A percentile compares a stretch with the other conserved stretches of the same genome.
phyloP scores from a whole-genome alignment of 192 early-diverging fungal species.

The Podochytrium sp. region DNA sequence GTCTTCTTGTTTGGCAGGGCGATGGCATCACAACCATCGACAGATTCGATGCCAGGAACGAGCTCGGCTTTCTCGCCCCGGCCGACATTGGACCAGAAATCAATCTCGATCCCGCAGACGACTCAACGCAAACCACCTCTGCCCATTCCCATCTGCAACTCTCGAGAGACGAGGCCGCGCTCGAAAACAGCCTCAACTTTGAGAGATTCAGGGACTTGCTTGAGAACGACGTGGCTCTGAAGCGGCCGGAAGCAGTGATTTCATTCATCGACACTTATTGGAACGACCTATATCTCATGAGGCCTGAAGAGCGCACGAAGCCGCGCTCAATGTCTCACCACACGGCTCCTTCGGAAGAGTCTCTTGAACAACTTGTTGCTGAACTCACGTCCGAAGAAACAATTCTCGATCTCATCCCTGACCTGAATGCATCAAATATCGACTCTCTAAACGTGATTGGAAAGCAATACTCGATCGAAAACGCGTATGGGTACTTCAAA shows the following conservation, averaged over 20 bases:
- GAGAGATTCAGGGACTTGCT: slow-evolving; percentile 19
- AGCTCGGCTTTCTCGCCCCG: background rate
- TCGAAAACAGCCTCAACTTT: background rate
- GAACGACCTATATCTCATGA: background rate
- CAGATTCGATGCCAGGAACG: slow-evolving; percentile 22
- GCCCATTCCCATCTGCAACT: background rate
- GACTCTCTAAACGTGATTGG: background rate
- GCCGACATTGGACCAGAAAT: background rate
- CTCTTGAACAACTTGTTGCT: background rate
- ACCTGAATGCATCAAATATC: background rate
- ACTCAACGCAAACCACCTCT: background rate
- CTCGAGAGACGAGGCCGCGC: background rate
- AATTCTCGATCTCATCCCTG: background rate
- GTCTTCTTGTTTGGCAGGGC: slow-evolving; percentile 13
- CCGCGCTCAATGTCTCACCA: background rate
- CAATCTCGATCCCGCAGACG: slow-evolving; percentile 1
- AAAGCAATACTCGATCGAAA: background rate
- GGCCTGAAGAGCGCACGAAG: too few relatives aligned
- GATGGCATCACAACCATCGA: slow-evolving; percentile 22
- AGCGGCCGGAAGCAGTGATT: background rate
- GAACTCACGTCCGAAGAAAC: background rate
- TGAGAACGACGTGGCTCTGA: background rate
- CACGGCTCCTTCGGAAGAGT: background rate
- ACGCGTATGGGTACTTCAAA: background rate
- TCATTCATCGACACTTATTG: slow-evolving; percentile 7